phyloP scores from a whole-genome alignment of 2,329 filamentous ascomycete species.

The Colletotrichum costaricense region DNA sequence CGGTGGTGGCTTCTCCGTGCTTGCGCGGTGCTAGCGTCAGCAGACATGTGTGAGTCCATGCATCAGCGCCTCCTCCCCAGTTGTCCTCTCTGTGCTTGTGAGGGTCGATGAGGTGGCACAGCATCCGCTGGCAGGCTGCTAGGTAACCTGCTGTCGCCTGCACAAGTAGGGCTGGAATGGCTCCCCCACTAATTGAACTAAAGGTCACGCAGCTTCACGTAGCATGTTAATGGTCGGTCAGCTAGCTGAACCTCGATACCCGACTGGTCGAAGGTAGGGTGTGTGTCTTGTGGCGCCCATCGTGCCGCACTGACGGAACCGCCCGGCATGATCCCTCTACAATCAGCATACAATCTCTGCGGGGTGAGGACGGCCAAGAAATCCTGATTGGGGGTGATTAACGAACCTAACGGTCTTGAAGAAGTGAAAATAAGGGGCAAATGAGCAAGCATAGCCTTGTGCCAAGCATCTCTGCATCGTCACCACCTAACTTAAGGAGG shows the following conservation, averaged over 20 bases:
- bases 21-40: slow-evolving; percentile 31
- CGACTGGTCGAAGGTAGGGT: slow-evolving; percentile 18
- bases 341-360: slow-evolving; percentile 21
- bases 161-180: slow-evolving; percentile 32
- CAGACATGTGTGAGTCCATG: background rate
- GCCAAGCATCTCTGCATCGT: background rate
- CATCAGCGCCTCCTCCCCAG: background rate
- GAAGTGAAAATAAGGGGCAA: background rate
- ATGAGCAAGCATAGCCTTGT: background rate
- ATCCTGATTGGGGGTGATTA: background rate
- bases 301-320: slow-evolving; percentile 29
- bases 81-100: too few relatives aligned
- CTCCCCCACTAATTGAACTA: background rate
- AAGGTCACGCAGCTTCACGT: slow-evolving; percentile 17
- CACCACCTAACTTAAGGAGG: background rate
- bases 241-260: background rate
- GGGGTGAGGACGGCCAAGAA: slow-evolving; percentile 17
- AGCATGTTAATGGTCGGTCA: slow-evolving; percentile 22
- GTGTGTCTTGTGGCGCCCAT: background rate
- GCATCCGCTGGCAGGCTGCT: slow-evolving; percentile 5
- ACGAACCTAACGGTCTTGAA: background rate
- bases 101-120: background rate
- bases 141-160: background rate
- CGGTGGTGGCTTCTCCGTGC: slow-evolving; percentile 10
- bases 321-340: slow-evolving; percentile 24